Percentiles rank a stretch among this genome's conserved stretches.
Evolutionary conservation across 2,329 filamentous ascomycete genomes (phyloP).

Genomic region (Lojkania enalia): DNA sequence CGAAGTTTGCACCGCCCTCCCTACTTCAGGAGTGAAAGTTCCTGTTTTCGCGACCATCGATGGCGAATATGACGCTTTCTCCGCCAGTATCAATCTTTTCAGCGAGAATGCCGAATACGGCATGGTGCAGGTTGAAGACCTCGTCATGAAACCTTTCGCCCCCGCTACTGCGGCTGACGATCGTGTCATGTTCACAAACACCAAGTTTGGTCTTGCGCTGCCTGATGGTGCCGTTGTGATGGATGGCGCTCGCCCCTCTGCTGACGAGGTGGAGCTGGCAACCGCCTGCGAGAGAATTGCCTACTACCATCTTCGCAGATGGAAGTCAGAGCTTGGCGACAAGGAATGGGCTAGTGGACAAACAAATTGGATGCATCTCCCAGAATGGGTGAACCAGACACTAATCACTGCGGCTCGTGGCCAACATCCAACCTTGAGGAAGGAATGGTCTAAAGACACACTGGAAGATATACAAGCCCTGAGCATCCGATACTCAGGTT

Average conservation of each 20-base stretch:
- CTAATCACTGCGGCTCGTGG: neutral
- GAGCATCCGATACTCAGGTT: neutral
- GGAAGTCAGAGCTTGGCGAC: neutral
- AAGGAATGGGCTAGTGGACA: slow-evolving; percentile 2
- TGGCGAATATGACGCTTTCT: slow-evolving; percentile 8
- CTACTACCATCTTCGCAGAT: slow-evolving; percentile 6
- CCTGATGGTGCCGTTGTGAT: slow-evolving; percentile 10
- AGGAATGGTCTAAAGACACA: slow-evolving; percentile 9
- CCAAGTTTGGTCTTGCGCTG: slow-evolving; percentile 3
- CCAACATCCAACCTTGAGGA: slow-evolving; percentile 1
- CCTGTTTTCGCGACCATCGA: slow-evolving; percentile 5
- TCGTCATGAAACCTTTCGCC: slow-evolving; percentile 14
- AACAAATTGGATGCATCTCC: slow-evolving; percentile 1
- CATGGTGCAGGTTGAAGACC: slow-evolving; percentile 17
- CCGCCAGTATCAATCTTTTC: slow-evolving; percentile 9
- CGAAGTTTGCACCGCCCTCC: slow-evolving; percentile 7
- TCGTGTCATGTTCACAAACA: slow-evolving; percentile 9
- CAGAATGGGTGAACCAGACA: slow-evolving; percentile 1
- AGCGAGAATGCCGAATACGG: neutral
- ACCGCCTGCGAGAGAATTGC: slow-evolving; percentile 10
- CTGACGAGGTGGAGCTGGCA: slow-evolving; percentile 6
- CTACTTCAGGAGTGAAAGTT: neutral
- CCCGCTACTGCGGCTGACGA: slow-evolving; percentile 12
- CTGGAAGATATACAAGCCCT: slow-evolving; percentile 4
- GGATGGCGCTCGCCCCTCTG: neutral